phyloP scores from a whole-genome alignment of 2,329 filamentous ascomycete genomes.

The Diplocarpon mali region DNA sequence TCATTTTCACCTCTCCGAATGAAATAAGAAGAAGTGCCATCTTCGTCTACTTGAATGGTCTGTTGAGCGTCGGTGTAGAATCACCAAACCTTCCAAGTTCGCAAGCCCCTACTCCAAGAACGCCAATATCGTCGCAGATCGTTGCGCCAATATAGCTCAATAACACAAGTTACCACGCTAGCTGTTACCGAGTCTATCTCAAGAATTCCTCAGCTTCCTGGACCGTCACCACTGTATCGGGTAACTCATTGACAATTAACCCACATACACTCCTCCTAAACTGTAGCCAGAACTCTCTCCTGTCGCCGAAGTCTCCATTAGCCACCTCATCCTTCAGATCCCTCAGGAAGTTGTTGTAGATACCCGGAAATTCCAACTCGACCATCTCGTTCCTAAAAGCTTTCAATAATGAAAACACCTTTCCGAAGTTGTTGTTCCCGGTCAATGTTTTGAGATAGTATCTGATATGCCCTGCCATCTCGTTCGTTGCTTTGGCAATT shows the following conservation, averaged over 20 bases:
- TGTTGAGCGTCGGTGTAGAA: too few relatives aligned
- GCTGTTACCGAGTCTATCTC: background rate
- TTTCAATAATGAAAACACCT: slow-evolving; percentile 50
- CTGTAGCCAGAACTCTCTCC: slow-evolving; percentile 69
- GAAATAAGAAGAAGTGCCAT: too few relatives aligned
- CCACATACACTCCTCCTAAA: slow-evolving; percentile 49
- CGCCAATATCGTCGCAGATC: too few relatives aligned
- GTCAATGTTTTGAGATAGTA: slow-evolving; percentile 46
- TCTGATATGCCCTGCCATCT: slow-evolving; percentile 64
- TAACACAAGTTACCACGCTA: too few relatives aligned
- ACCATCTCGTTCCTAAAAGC: slow-evolving; percentile 70
- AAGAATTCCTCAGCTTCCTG: slow-evolving; percentile 53
- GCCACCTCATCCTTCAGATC: slow-evolving; percentile 64
- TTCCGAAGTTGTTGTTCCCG: slow-evolving; percentile 34
- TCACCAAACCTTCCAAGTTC: too few relatives aligned
- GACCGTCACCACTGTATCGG: slow-evolving; percentile 48
- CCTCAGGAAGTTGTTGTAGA: slow-evolving; percentile 66
- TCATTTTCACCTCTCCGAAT: too few relatives aligned
- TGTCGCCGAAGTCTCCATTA: slow-evolving; percentile 53
- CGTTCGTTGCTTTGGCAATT: slow-evolving; percentile 55
- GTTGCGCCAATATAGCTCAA: too few relatives aligned
- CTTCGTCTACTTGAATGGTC: too few relatives aligned
- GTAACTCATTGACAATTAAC: slow-evolving; percentile 49
- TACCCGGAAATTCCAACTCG: slow-evolving; percentile 59
- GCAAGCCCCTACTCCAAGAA: too few relatives aligned